phyloP scores from a whole-genome alignment of 2,329 filamentous ascomycete species.

The Venturia aucupariae region DNA sequence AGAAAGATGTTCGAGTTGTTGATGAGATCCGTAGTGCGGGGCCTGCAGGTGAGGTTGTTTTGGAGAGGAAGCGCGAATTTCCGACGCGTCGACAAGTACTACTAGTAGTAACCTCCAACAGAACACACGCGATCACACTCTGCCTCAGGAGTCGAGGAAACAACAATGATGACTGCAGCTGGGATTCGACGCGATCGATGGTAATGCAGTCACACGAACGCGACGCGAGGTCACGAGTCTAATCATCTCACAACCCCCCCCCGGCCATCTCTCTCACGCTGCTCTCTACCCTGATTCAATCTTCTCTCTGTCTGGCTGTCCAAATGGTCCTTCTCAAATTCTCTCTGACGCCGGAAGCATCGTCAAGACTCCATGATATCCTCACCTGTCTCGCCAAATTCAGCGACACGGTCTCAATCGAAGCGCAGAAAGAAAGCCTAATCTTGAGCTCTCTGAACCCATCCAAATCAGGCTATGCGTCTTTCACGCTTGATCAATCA shows the following conservation, averaged over 20 bases:
- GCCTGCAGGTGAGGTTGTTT: not conserved
- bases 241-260: not conserved
- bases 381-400: conserved; percentile 70
- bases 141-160: not conserved
- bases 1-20: no score
- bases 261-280: no score
- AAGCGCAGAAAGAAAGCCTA: conserved; percentile 60
- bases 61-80: not conserved
- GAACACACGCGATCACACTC: no score
- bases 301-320: not conserved
- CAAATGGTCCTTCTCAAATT: conserved; percentile 52
- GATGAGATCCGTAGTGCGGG: no score
- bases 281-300: not conserved
- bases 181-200: not conserved
- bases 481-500: conserved; percentile 56
- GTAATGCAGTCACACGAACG: not conserved
- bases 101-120: not conserved
- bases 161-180: no score
- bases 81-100: not conserved
- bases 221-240: not conserved
- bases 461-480: conserved; percentile 73
- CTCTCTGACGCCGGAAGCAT: conserved; percentile 63
- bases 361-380: conserved; percentile 61
- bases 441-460: conserved; percentile 66
- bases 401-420: conserved; percentile 67